Base-by-base conservation (phyloP, 257 asterid genomes). In the Solanum neorickii region DNA sequence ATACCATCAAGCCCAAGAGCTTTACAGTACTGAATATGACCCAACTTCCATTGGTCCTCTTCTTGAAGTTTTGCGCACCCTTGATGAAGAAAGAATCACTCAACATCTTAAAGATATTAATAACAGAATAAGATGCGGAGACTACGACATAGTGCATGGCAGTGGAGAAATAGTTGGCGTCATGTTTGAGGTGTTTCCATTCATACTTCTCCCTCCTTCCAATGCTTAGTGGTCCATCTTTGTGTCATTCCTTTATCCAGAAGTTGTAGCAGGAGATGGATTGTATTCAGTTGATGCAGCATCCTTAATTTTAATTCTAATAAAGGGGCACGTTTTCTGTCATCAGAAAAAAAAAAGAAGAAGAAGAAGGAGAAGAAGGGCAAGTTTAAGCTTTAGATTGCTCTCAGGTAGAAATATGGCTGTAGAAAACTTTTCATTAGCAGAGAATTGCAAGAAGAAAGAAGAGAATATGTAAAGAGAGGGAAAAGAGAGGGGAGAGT, bases 1-100 rank as follows among this genome's bases (percentile, higher is more conserved):
- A 91, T 98, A 97, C 88, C 98, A 97, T 94, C 99, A 95, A 90
- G 96, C 98, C 76, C 98, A 93, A 86, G 95, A 94, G 89, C 95
- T 93, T 92, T 97, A 93, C 85, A 89, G 72, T 47, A 89, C 91
- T 5, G 99, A 97, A 77, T 97, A 94, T 80, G 98, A 95, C 88
- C 90, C 87, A 85, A 91, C 93, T 89, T 93, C 97, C 85, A 89
- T 97, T 42, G 91, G 96, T 80, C 96, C 98, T 86, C 97, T 95
- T 73, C 99, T 97, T 86, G 93, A 93, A 49, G 98, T 94, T 87
- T 91, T 97, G 87, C 94, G 33, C 76, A 86, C 89, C 62, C 98
- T 97, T 86, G 99, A 97, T 86, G 99, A 95, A 91, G 97, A 95
- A 83, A 93, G 99, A 68, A 92, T 95, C 90, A 92, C 91, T 86